Evolutionary conservation across 1,284 basidiomycete genomes (phyloP).

Genomic region (Cryptococcus floricola): DNA sequence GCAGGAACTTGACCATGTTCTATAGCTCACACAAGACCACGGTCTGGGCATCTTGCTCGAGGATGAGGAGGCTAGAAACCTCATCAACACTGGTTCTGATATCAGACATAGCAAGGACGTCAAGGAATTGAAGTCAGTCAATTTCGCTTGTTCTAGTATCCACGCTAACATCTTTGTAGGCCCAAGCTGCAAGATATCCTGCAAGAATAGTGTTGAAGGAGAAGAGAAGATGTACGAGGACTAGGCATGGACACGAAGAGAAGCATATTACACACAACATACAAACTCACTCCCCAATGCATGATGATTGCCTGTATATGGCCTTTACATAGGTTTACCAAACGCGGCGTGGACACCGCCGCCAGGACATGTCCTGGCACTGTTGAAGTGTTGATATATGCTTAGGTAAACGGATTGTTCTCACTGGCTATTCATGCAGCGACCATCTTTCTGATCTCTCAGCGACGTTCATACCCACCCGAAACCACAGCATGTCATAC

Average conservation of each 20-base stretch:
- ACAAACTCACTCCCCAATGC: no score
- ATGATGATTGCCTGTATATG: no score
- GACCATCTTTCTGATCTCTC: no score
- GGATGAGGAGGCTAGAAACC: slow-evolving; percentile 40
- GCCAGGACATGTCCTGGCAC: no score
- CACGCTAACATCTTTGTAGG: slow-evolving; percentile 8
- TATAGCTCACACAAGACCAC: slow-evolving; percentile 49
- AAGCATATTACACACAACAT: no score
- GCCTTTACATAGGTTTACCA: no score
- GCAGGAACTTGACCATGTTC: slow-evolving; percentile 49
- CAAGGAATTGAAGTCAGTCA: slow-evolving; percentile 40
- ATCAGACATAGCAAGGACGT: slow-evolving; percentile 46
- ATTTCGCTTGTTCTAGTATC: neutral
- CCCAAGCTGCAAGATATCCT: slow-evolving; percentile 49
- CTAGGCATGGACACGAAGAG: no score
- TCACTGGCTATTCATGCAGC: no score
- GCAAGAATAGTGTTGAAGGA: slow-evolving; percentile 24
- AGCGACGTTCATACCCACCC: neutral
- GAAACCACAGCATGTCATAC: slow-evolving; percentile 5
- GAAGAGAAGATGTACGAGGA: neutral
- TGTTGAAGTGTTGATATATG: no score
- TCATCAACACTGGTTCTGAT: slow-evolving; percentile 45
- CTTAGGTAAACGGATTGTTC: no score
- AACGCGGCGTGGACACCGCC: no score
- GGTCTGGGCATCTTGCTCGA: slow-evolving; percentile 47